Conservation (phyloP, 495 filamentous ascomycete species). For the Aspergillus indologenus region DNA sequence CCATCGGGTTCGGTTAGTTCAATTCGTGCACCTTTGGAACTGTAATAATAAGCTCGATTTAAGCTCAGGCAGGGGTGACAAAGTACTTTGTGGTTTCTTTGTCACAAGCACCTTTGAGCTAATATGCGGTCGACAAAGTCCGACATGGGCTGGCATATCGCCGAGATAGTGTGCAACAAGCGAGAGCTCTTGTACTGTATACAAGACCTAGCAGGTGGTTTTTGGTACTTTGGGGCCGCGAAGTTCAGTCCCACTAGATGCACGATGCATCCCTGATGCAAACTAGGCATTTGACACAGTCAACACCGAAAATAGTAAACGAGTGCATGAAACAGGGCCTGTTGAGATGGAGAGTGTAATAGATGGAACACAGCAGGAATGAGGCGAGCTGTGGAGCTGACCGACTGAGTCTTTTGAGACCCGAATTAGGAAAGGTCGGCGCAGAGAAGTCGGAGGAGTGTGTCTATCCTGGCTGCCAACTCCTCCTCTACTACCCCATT, state of each 20-base stretch:
- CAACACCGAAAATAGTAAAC: background rate
- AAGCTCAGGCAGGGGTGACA: background rate
- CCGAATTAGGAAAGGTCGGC: slow-evolving; percentile 2
- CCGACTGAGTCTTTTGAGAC: slow-evolving; percentile 2
- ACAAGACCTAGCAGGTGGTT: background rate
- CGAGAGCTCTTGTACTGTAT: background rate
- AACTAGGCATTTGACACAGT: background rate
- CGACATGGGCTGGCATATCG: background rate
- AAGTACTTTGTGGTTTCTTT: background rate
- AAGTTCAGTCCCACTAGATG: background rate
- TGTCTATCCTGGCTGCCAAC: too few species aligned
- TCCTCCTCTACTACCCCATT: background rate
- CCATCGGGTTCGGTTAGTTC: background rate
- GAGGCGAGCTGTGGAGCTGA: background rate
- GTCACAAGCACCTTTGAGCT: background rate
- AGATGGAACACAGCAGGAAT: background rate
- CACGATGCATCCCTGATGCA: background rate
- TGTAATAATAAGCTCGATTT: background rate
- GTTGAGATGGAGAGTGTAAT: background rate
- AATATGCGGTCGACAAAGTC: background rate
- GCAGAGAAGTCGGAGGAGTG: too few species aligned
- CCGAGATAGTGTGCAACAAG: background rate
- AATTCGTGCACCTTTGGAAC: background rate
- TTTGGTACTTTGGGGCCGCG: background rate
- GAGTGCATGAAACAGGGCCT: background rate